Evolutionary conservation across 371 early-diverging fungal genomes (phyloP), one percentile per base, ranked within the genome.

Genomic region (Nematocida major): DNA sequence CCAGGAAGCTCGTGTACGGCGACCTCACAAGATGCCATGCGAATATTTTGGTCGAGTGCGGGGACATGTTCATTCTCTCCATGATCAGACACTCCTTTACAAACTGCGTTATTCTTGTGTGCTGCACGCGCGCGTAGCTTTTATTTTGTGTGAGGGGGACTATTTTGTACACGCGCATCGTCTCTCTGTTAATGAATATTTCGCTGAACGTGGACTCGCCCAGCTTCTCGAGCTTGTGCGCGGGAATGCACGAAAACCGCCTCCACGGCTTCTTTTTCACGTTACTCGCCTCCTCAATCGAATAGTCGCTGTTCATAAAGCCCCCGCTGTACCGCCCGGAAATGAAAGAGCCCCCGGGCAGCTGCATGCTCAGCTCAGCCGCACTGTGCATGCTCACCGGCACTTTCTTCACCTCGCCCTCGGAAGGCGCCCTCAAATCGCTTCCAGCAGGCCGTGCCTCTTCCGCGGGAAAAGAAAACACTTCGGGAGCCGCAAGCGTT

Each of bases 151-250:
- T 59, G 0, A 73, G 24, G 3, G 76, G 76, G 3, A 73, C 66
- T 63, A 73, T 65, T 42, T 73, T 73, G 34, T 49, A 73, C 4
- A 73, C 51, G 7, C 28, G 5, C 11, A 24, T 5, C 28, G 49
- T 40, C 22, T 54, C 48, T 42, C 20, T 43, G 39, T 38, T n/a
- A 30, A 43, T 63, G 53, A 66, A 73, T 22, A 73, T 73, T 15
- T 73, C 76, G 63, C 76, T 49, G 32, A 63, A 73, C 3, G 76
- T 73, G 36, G 63, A 63, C 63, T 73, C 76, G 5, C 63, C 76
- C 28, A 73, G 40, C 61, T 73, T 73, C 34, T 62, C 30, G 48
- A 63, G 18, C 11, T 34, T 20, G 5, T 5, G 28, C 38, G 49
- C 28, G 3, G 76, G 76, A 9, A 73, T 20, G 32, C 7, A 13